Conservation (phyloP, 108 stramenopile genomes). For the Nannochloropsis gaditana region DNA sequence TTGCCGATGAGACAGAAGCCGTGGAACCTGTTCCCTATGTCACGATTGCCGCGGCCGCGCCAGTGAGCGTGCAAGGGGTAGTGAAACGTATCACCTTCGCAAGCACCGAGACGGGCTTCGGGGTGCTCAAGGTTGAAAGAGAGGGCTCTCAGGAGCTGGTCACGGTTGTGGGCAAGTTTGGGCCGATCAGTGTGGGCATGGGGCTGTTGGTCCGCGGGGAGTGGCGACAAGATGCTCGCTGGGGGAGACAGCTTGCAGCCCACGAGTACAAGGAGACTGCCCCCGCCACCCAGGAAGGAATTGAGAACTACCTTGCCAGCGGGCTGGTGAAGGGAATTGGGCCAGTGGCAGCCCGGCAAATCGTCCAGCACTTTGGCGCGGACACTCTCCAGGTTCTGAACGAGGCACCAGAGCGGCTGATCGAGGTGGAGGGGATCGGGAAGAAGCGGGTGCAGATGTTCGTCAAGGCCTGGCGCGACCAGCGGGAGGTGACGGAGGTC, state of each 20-base stretch:
- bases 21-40: no score
- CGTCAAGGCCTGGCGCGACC: neutral
- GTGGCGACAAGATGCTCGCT: neutral
- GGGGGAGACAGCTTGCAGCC: neutral
- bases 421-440: slow-evolving; percentile 12
- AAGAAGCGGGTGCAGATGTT: neutral
- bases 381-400: neutral
- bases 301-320: neutral
- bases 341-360: neutral
- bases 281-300: neutral
- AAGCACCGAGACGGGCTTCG: neutral
- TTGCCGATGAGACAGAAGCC: no score
- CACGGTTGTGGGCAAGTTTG: neutral
- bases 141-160: neutral
- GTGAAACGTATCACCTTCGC: slow-evolving; percentile 10
- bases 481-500: neutral
- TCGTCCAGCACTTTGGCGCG: neutral
- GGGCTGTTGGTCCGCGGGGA: neutral
- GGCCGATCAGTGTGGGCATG: neutral
- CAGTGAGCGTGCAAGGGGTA: neutral
- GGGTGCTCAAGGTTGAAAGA: neutral
- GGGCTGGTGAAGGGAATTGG: neutral
- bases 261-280: neutral
- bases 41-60: no score
- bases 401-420: neutral